A percentile compares a stretch with the other conserved stretches of the same genome.
phyloP scores from a whole-genome alignment of 306 rosid species.

The Prinsepia uniflora region DNA sequence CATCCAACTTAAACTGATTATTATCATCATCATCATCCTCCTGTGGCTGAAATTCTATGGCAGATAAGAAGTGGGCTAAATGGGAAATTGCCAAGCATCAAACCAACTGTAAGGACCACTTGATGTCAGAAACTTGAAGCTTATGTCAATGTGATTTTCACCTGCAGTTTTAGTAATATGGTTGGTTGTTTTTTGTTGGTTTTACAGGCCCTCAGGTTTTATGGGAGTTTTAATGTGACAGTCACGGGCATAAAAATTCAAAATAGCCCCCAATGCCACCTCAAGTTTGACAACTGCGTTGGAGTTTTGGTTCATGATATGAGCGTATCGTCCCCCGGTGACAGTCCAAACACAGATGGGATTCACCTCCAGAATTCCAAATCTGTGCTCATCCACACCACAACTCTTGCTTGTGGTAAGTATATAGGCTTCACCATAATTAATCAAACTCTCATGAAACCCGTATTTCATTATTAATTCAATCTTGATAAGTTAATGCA shows the following conservation, averaged over 20 bases:
- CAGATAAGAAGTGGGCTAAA: constrained; percentile 59
- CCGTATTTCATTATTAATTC: neutral
- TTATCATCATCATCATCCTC: constrained; percentile 17
- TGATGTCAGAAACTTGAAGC: neutral
- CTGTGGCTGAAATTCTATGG: constrained; percentile 22
- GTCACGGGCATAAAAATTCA: constrained; percentile 85
- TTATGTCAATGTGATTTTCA: neutral
- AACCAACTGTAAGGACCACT: constrained; percentile 83
- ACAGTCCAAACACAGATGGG: constrained; percentile 93
- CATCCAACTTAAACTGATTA: constrained; percentile 19
- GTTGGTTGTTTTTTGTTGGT: constrained; percentile 25
- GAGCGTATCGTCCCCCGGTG: constrained; percentile 71
- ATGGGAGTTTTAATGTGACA: constrained; percentile 78
- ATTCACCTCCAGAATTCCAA: constrained; percentile 92
- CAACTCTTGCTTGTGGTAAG: constrained; percentile 76
- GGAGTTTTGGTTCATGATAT: constrained; percentile 81
- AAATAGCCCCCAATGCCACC: constrained; percentile 93
- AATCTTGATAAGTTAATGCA: neutral
- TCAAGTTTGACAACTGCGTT: constrained; percentile 83
- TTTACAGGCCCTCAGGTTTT: constrained; percentile 80
- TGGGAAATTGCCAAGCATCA: constrained; percentile 70
- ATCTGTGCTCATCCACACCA: constrained; percentile 67
- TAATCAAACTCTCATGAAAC: too few species aligned
- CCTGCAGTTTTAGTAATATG: constrained; percentile 28
- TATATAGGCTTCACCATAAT: constrained; percentile 11